A percentile compares a stretch with the other conserved stretches of the same genome.
phyloP scores from a whole-genome alignment of 305 asterid species.

The Fraxinus velutina region DNA sequence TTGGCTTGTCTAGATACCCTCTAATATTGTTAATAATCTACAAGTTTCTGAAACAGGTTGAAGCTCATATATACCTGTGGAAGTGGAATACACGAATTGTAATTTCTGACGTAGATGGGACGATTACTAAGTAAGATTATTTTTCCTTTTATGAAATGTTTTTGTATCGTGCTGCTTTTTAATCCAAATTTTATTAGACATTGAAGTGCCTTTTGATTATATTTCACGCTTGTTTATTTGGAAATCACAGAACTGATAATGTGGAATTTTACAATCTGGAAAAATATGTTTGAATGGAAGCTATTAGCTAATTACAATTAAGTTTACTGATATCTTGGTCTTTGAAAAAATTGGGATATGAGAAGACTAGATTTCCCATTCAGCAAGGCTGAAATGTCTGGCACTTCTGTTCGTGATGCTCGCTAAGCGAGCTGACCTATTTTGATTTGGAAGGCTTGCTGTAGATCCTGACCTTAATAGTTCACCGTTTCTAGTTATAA shows the following conservation, averaged over 20 bases:
- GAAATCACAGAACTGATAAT: background rate
- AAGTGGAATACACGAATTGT: conserved; percentile 88
- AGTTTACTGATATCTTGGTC: background rate
- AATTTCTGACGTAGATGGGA: conserved; percentile 92
- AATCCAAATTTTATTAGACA: background rate
- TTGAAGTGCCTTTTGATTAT: background rate
- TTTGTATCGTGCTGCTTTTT: background rate
- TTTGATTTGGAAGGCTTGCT: background rate
- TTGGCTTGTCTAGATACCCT: background rate
- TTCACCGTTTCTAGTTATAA: background rate
- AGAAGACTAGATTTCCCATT: background rate
- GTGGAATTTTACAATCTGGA: background rate
- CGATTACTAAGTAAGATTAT: conserved; percentile 73
- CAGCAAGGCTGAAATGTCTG: background rate
- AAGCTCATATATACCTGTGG: conserved; percentile 98
- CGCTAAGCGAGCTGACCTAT: background rate
- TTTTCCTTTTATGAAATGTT: background rate
- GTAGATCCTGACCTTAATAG: background rate
- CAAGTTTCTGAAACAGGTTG: conserved; percentile 54
- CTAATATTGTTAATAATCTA: background rate
- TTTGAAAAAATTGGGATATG: background rate
- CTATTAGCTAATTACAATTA: background rate
- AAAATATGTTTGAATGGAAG: background rate
- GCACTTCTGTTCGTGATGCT: background rate
- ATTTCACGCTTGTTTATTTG: background rate